phyloP scores from a whole-genome alignment of 805 yeast genomes.

The Saturnispora ahearnii region DNA sequence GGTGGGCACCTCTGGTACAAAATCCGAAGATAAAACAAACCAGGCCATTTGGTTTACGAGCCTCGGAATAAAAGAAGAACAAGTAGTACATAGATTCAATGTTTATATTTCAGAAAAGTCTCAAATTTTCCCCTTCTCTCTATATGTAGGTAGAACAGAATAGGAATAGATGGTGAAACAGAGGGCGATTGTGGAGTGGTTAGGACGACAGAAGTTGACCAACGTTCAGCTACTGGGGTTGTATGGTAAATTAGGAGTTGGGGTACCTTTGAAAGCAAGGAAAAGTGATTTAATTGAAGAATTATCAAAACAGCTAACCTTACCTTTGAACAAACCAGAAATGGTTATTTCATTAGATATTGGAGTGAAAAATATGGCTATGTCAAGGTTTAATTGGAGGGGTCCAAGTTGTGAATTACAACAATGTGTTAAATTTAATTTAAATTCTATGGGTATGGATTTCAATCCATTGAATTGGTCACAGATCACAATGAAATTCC shows the following conservation, averaged over 20 bases:
- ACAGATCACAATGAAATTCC: constrained; percentile 17
- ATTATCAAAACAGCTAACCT: not conserved
- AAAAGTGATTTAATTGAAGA: constrained; percentile 2
- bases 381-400: constrained; percentile 17
- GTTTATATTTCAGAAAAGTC: too few relatives aligned
- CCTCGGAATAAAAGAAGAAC: too few relatives aligned
- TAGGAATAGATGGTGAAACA: not conserved
- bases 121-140: not conserved
- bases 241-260: constrained; percentile 4
- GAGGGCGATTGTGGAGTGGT: constrained; percentile 1
- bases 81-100: not conserved
- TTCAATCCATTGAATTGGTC: constrained; percentile 25
- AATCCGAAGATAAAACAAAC: constrained; percentile 25
- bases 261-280: not conserved
- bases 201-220: constrained; percentile 4
- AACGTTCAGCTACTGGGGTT: constrained; percentile 3
- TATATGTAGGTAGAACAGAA: too few relatives aligned
- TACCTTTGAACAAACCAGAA: constrained; percentile 9
- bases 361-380: constrained; percentile 29
- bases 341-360: constrained; percentile 25
- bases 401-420: constrained; percentile 5
- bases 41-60: constrained; percentile 19
- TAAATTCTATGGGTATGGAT: constrained; percentile 19
- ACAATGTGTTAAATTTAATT: constrained; percentile 29
- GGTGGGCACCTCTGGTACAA: constrained; percentile 27